Conservation (phyloP, 768 basidiomycete genomes). For the Amanita rubescens region DNA sequence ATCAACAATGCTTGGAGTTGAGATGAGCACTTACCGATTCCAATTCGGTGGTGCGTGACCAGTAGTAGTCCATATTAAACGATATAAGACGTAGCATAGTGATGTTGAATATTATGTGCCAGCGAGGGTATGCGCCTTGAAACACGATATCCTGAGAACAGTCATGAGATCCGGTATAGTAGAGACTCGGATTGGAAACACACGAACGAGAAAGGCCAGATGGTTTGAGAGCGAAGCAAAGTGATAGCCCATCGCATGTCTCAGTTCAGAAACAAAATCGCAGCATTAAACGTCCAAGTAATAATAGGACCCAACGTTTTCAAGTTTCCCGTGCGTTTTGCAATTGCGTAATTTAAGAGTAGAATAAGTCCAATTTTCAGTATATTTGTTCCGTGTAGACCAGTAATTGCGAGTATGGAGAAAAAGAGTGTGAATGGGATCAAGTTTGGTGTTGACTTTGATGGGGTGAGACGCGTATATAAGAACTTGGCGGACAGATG, state of each 20-base stretch:
- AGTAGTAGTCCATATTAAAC: conserved; percentile 90
- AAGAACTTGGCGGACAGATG: conserved; percentile 51
- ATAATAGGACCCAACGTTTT: conserved; percentile 41
- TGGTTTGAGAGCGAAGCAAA: conserved; percentile 49
- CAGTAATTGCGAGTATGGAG: conserved; percentile 56
- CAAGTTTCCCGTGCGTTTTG: conserved; percentile 27
- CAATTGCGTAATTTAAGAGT: conserved; percentile 58
- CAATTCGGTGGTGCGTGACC: conserved; percentile 49
- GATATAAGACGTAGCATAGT: conserved; percentile 91
- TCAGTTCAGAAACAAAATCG: conserved; percentile 76
- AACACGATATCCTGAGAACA: conserved; percentile 44
- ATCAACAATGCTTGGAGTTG: neutral
- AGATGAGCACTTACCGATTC: neutral
- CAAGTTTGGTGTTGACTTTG: conserved; percentile 18
- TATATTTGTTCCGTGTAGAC: conserved; percentile 74
- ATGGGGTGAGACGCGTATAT: conserved; percentile 29
- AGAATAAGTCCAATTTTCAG: conserved; percentile 76
- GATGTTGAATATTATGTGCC: conserved; percentile 94
- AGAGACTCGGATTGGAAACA: neutral
- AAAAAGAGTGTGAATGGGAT: conserved; percentile 56
- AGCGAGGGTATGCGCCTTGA: conserved; percentile 79
- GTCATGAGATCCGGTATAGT: neutral
- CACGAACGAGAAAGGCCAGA: conserved; percentile 55
- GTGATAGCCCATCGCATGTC: conserved; percentile 60
- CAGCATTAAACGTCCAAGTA: conserved; percentile 75